Evolutionary conservation across 106 monocot species (phyloP).

Genomic region (Dioscorea zingiberensis): DNA sequence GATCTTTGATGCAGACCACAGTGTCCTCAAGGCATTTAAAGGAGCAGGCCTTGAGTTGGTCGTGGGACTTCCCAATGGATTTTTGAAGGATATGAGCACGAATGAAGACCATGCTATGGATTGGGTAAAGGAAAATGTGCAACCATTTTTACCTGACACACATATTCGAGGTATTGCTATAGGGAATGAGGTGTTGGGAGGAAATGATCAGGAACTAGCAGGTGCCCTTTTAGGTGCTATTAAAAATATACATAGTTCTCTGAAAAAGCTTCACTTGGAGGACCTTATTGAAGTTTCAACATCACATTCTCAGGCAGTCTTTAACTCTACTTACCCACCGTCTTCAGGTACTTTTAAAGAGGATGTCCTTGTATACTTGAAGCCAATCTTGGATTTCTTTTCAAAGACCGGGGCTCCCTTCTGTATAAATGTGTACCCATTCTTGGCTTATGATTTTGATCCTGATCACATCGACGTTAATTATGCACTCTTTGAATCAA

Average conservation of each 20-base stretch:
- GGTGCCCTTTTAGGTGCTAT: constrained; percentile 61
- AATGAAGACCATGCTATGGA: constrained; percentile 42
- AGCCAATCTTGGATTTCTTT: constrained; percentile 64
- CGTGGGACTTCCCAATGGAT: constrained; percentile 43
- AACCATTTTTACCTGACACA: constrained; percentile 57
- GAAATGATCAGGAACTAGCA: constrained; percentile 32
- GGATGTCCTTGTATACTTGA: constrained; percentile 36
- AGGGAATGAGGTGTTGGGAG: constrained; percentile 72
- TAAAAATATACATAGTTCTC: constrained; percentile 44
- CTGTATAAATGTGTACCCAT: constrained; percentile 72
- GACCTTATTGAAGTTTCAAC: constrained; percentile 51
- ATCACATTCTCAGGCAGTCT: constrained; percentile 75
- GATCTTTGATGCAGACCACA: constrained; percentile 72
- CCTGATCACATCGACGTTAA: constrained; percentile 61
- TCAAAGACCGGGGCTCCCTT: constrained; percentile 46
- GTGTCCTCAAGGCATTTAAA: constrained; percentile 63
- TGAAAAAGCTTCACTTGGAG: constrained; percentile 36
- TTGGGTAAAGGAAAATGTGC: constrained; percentile 75
- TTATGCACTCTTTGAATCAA: constrained; percentile 68
- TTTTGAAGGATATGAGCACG: constrained; percentile 49
- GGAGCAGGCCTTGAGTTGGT: constrained; percentile 57
- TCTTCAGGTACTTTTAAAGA: constrained; percentile 65
- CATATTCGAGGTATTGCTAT: constrained; percentile 53
- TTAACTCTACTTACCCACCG: constrained; percentile 69
- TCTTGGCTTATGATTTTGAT: constrained; percentile 62